Base-by-base conservation (phyloP, 768 basidiomycete species). In the Pleurotus pulmonarius region DNA sequence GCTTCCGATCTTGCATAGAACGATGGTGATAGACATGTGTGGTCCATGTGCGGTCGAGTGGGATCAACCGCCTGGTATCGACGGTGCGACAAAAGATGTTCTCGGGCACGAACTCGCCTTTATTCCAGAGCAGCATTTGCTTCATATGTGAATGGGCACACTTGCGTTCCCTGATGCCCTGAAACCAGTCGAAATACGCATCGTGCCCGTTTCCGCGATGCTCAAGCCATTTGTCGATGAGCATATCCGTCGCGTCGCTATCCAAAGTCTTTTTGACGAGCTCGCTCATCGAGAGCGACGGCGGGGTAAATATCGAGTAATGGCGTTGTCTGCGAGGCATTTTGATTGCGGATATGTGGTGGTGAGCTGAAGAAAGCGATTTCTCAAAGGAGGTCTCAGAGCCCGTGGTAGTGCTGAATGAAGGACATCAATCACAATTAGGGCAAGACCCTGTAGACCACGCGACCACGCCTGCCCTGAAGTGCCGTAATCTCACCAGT, bases 151-250 rank as follows among this genome's bases (percentile, higher is more conserved):
- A 71, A 20, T 76, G 43, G 20, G 70, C 79, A 29, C 78, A 77
- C 62, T 80, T 85, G 54, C 86, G 78, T 63, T 88, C 86, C 51
- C 88, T 77, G 9, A 88, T 80, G 56, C 81, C 82, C 59, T 76
- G 77, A 62, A 90, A 90, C 88, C 88, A 90, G 54, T 88, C 86
- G 68, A 82, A 81, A 66, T 90, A 90, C 46, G 83, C 79, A 72
- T 88, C 86, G 59, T 87, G 83, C 9, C 73, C 74, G 51, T 67
- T 67, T 44, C 74, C 75, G 64, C 82, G 81, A 65, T 89, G 86
- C 65, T 90, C 87, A 45, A 90, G 85, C 88, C 88, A 90, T 68
- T 85, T 87, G 76, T 90, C 87, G 72, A 90, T 90, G 62, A 90
- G 83, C 73, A 83, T 77, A 73, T 88, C 86, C 1, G 88, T 88